phyloP scores from a whole-genome alignment of 202 grass and related monocot genomes.

The Dendrocalamus latiflorus region DNA sequence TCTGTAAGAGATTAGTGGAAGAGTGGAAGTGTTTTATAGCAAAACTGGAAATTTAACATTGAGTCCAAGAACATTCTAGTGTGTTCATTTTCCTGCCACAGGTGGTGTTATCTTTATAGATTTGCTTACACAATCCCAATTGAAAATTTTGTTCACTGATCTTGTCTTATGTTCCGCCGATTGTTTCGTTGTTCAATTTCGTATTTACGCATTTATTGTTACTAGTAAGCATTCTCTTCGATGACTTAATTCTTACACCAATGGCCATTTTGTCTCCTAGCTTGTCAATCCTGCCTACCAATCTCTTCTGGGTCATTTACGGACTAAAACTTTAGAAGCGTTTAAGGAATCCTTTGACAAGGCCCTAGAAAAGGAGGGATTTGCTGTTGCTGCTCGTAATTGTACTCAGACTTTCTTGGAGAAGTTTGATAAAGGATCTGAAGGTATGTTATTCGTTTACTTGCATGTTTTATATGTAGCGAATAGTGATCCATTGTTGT shows the following conservation, averaged over 20 bases:
- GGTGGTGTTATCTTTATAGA: background rate
- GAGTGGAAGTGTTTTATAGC: background rate
- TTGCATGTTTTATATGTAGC: background rate
- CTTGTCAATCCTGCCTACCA: constrained; percentile 92
- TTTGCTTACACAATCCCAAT: background rate
- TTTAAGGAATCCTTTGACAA: constrained; percentile 88
- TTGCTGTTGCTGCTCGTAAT: constrained; percentile 57
- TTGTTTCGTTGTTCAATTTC: constrained; percentile 3
- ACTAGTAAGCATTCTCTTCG: constrained; percentile 6
- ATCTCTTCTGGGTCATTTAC: constrained; percentile 76
- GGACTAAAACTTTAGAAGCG: constrained; percentile 64
- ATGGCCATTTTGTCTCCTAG: constrained; percentile 39
- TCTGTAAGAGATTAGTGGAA: background rate
- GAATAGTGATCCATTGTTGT: background rate
- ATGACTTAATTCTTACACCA: constrained; percentile 25
- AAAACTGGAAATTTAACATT: constrained; percentile 6
- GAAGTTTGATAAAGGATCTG: constrained; percentile 84
- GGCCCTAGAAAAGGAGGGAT: constrained; percentile 68
- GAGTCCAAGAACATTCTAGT: background rate
- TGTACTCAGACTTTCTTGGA: constrained; percentile 58
- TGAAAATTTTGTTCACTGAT: background rate
- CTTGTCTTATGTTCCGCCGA: background rate
- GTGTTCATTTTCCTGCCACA: background rate
- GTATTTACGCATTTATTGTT: constrained; percentile 1
- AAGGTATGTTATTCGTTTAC: constrained; percentile 57